Base-by-base conservation (phyloP, 108 stramenopile genomes). In the Pseudonitzschia delicatissima region DNA sequence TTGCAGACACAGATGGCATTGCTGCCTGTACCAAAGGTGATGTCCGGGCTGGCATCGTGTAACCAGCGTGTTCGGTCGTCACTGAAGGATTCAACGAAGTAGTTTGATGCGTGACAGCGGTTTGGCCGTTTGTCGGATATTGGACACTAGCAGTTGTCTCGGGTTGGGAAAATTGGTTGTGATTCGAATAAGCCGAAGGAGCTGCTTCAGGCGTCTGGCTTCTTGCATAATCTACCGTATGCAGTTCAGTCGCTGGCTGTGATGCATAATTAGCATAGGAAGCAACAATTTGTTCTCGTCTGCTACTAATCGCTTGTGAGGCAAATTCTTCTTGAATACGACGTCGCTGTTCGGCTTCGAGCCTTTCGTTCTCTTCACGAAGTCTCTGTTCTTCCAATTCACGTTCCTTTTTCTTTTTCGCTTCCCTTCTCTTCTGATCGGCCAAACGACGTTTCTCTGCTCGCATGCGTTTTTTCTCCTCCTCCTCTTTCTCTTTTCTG, bases 391-490 rank as follows among this genome's bases (percentile, higher is more conserved):
- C 71, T 33, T 82, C 74, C 55, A 79, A 57, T 42, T 82, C 77
- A 9, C 64, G 28, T 60, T 77, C 75, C 51, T 81, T 83, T 49
- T 77, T 64, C 49, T 69, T 69, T 26, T 69, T 73, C 15, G 66
- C 76, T 59, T 83, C 85, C 27, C 82, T 66, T 39, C 85, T 53
- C 48, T 62, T 71, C 33, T 66, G 66, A 60, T 87, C 85, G 25
- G 80, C 80, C 17, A 53, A 47, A 13, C 80, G 69, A 15, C 82
- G 71, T 60, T 81, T 82, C 59, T 87, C 85, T 15, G 67, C 67
- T 23, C 66, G 55, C 0, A 58, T 12, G 36, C 57, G 53, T 23
- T 73, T 68, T 45, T 74, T 78, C 51, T 78, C 85, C 52, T 73
- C 82, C 60, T 78, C 80, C 62, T 83, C 82, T 48, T 74, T 71